Conservation (phyloP, 805 yeast genomes). For the Kodamaea sagamina region DNA sequence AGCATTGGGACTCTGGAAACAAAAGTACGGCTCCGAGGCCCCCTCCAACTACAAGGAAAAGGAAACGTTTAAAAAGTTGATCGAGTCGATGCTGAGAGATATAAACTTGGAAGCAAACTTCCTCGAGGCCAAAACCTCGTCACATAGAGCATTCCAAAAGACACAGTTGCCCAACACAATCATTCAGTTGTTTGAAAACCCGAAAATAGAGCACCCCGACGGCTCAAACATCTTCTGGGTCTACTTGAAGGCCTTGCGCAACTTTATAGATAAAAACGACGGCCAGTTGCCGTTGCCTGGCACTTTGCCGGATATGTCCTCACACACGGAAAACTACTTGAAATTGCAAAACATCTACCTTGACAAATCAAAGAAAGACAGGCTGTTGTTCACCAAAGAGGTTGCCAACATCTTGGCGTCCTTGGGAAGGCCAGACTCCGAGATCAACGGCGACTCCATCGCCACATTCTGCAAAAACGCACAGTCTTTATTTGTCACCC, state of each 20-base stretch:
- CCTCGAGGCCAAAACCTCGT: constrained; percentile 37
- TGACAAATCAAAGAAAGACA: constrained; percentile 55
- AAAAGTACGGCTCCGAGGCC: constrained; percentile 26
- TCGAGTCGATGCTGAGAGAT: constrained; percentile 43
- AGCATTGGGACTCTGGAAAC: constrained; percentile 48
- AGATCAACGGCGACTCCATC: constrained; percentile 38
- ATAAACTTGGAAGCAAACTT: constrained; percentile 54
- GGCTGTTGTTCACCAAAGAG: constrained; percentile 36
- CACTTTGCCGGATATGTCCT: constrained; percentile 83
- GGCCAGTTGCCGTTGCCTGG: constrained; percentile 70
- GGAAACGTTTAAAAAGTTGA: constrained; percentile 37
- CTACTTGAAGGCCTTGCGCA: constrained; percentile 52
- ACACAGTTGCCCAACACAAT: constrained; percentile 36
- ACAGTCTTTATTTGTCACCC: constrained; percentile 49
- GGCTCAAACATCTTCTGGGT: constrained; percentile 58
- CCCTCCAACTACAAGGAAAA: constrained; percentile 45
- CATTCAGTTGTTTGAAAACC: constrained; percentile 23
- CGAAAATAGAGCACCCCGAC: constrained; percentile 19
- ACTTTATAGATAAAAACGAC: constrained; percentile 42
- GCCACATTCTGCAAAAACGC: constrained; percentile 63
- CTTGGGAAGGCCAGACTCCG: constrained; percentile 29
- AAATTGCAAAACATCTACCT: constrained; percentile 58
- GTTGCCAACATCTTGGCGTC: constrained; percentile 28
- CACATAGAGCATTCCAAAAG: constrained; percentile 40
- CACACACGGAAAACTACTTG: constrained; percentile 65